Evolutionary conservation across 306 rosid genomes (phyloP).

Genomic region (Quercus dentata): DNA sequence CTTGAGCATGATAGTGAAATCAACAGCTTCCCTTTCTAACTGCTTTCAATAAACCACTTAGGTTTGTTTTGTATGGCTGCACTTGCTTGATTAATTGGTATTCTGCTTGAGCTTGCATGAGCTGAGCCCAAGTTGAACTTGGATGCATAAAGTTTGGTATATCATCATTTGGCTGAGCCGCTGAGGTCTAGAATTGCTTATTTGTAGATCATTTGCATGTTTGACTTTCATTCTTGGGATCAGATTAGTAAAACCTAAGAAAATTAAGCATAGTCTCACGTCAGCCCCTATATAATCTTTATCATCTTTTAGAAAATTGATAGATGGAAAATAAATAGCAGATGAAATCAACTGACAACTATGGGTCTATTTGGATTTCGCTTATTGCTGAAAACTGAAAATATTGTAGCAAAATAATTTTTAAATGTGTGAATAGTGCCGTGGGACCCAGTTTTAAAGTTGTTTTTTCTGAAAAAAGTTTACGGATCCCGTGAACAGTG

Average conservation of each 20-base stretch:
- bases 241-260: background rate
- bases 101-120: background rate
- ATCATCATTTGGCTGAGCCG: background rate
- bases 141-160: background rate
- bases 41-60: background rate
- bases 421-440: too few relatives aligned
- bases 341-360: background rate
- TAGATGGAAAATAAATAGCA: background rate
- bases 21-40: background rate
- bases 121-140: background rate
- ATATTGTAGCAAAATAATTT: too few relatives aligned
- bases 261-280: background rate
- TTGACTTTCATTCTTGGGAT: background rate
- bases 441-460: too few relatives aligned
- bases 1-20: background rate
- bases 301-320: background rate
- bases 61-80: background rate
- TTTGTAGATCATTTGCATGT: background rate
- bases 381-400: too few relatives aligned
- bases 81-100: background rate
- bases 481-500: too few relatives aligned
- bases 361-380: too few relatives aligned
- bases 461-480: too few relatives aligned
- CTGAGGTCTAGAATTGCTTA: background rate
- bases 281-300: background rate